Evolutionary conservation across 2,329 filamentous ascomycete genomes (phyloP).

Genomic region (Metarhizium anisopliae): DNA sequence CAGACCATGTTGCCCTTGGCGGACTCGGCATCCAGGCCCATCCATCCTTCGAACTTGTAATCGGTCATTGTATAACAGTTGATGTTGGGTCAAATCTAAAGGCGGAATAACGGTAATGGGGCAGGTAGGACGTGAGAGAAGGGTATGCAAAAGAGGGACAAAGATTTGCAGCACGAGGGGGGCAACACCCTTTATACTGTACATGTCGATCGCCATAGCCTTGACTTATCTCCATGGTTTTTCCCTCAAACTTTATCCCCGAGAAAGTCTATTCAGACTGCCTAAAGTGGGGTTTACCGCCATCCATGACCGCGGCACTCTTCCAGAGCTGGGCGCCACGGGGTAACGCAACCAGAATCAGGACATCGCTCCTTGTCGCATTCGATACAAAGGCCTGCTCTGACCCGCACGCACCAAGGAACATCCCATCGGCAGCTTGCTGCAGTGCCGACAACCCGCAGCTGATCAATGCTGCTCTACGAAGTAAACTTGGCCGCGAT

Average conservation of each 20-base stretch:
- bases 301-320: not conserved
- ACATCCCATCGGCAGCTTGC: not conserved
- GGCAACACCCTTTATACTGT: not conserved
- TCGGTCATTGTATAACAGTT: slow-evolving; percentile 19
- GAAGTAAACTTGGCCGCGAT: not conserved
- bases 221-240: not conserved
- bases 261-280: not conserved
- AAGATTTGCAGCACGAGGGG: not conserved
- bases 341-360: not conserved
- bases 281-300: not conserved
- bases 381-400: not conserved
- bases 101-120: too few species aligned
- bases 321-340: too few species aligned
- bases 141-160: too few species aligned
- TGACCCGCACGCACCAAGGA: not conserved
- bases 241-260: not conserved
- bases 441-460: not conserved
- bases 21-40: slow-evolving; percentile 31
- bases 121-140: too few species aligned
- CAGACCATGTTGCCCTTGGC: slow-evolving; percentile 45
- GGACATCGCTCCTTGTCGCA: not conserved
- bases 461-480: too few species aligned
- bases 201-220: not conserved
- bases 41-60: slow-evolving; percentile 43
- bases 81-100: not conserved